Conservation (phyloP, 768 basidiomycete genomes). For the Lactarius psammicola region DNA sequence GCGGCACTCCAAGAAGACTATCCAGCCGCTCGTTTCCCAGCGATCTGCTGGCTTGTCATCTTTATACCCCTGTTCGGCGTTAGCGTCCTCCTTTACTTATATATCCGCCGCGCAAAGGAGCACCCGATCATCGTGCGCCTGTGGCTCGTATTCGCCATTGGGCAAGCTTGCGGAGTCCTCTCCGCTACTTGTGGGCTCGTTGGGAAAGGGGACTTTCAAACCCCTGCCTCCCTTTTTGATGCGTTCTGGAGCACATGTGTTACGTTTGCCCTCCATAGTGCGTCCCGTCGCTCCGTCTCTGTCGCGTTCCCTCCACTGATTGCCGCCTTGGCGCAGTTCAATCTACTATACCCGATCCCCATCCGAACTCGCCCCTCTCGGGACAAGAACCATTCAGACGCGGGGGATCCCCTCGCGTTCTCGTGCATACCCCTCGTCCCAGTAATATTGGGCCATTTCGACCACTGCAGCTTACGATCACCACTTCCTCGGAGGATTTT, state of each 20-base stretch:
- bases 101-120: slow-evolving; percentile 14
- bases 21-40: slow-evolving; percentile 20
- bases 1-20: slow-evolving; percentile 23
- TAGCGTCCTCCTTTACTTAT: slow-evolving; percentile 22
- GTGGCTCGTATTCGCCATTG: slow-evolving; percentile 23
- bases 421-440: slow-evolving; percentile 13
- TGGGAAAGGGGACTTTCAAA: slow-evolving; percentile 26
- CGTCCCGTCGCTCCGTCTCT: slow-evolving; percentile 5
- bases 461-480: neutral
- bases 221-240: slow-evolving; percentile 25
- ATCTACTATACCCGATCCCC: slow-evolving; percentile 17
- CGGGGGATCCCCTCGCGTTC: neutral
- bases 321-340: slow-evolving; percentile 13
- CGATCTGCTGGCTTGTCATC: slow-evolving; percentile 24
- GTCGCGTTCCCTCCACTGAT: slow-evolving; percentile 9
- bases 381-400: neutral
- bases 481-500: slow-evolving; percentile 18
- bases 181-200: slow-evolving; percentile 15
- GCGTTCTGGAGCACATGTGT: slow-evolving; percentile 21
- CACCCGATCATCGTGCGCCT: slow-evolving; percentile 18
- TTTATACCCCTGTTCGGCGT: slow-evolving; percentile 25
- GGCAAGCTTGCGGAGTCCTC: slow-evolving; percentile 20
- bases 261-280: slow-evolving; percentile 23
- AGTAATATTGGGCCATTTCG: slow-evolving; percentile 5
- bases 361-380: slow-evolving; percentile 6